Evolutionary conservation across 805 yeast species (phyloP).

Genomic region (Yueomyces sinensis): DNA sequence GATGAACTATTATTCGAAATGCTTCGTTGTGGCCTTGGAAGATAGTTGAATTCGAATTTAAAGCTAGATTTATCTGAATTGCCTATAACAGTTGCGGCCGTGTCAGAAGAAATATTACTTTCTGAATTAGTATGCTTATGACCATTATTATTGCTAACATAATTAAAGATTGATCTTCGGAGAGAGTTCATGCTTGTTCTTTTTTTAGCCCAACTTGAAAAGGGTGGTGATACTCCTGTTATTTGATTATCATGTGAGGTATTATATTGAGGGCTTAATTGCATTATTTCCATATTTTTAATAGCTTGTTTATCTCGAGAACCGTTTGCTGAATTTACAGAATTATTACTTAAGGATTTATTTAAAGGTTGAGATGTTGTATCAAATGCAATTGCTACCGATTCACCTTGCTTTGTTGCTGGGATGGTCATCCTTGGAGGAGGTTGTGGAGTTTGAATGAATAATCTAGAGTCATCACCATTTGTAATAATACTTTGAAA

Average conservation of each 20-base stretch:
- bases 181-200: constrained; percentile 9
- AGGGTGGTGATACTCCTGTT: constrained; percentile 1
- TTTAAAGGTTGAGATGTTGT: not conserved
- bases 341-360: constrained; percentile 1
- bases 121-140: not conserved
- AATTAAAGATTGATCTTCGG: constrained; percentile 17
- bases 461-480: constrained; percentile 24
- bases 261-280: not conserved
- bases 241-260: constrained; percentile 7
- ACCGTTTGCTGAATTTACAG: not conserved
- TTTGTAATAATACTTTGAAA: constrained; percentile 22
- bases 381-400: constrained; percentile 52
- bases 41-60: constrained; percentile 23
- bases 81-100: constrained; percentile 7
- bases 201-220: constrained; percentile 3
- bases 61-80: constrained; percentile 19
- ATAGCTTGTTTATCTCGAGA: constrained; percentile 15
- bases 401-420: constrained; percentile 65
- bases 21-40: constrained; percentile 1
- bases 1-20: not conserved
- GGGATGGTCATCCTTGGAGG: constrained; percentile 73
- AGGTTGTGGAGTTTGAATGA: constrained; percentile 35
- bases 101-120: not conserved
- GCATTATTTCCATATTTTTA: constrained; percentile 5
- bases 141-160: constrained; percentile 7